A percentile compares a stretch with the other conserved stretches of the same genome.
Evolutionary conservation across 495 filamentous ascomycete genomes (phyloP).

Genomic region (Penicillium egyptiacum): DNA sequence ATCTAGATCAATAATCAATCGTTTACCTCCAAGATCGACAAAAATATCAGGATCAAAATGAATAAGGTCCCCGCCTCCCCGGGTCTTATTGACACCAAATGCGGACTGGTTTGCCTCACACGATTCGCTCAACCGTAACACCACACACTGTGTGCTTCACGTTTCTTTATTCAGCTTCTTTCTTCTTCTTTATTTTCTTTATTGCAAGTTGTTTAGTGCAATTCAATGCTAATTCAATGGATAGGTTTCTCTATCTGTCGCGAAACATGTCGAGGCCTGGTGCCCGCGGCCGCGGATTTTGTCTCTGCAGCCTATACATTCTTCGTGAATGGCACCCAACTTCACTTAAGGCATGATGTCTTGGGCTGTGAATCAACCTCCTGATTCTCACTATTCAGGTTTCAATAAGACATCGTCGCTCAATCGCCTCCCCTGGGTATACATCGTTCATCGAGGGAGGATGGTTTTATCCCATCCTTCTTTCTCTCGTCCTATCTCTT

Average conservation of each 20-base stretch:
- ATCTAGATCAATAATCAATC: background rate
- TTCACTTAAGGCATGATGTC: slow-evolving; percentile 2
- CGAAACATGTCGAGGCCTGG: slow-evolving; percentile 2
- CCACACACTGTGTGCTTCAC: background rate
- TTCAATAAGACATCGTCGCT: slow-evolving; percentile 6
- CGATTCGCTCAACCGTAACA: slow-evolving; percentile 2
- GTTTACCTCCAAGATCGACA: background rate
- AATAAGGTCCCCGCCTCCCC: background rate
- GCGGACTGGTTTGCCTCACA: background rate
- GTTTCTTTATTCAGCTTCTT: slow-evolving; percentile 3
- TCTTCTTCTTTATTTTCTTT: background rate
- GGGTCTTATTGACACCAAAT: slow-evolving; percentile 12
- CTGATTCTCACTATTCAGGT: slow-evolving; percentile 1
- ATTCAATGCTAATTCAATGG: slow-evolving; percentile 5
- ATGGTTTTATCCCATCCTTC: slow-evolving; percentile 1
- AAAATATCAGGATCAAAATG: slow-evolving; percentile 3
- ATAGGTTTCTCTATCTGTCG: slow-evolving; percentile 8
- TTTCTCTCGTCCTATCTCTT: background rate
- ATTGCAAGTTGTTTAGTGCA: background rate
- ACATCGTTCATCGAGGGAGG: background rate
- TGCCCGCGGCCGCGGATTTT: background rate
- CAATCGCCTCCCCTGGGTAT: background rate
- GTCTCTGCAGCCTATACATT: slow-evolving; percentile 14
- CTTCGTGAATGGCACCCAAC: background rate
- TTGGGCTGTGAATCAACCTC: slow-evolving; percentile 8